These are phyloP conservation scores for Syzygium jambos DNA, from an alignment of 345 rosid species.

Conservation along the genomic window DNA sequence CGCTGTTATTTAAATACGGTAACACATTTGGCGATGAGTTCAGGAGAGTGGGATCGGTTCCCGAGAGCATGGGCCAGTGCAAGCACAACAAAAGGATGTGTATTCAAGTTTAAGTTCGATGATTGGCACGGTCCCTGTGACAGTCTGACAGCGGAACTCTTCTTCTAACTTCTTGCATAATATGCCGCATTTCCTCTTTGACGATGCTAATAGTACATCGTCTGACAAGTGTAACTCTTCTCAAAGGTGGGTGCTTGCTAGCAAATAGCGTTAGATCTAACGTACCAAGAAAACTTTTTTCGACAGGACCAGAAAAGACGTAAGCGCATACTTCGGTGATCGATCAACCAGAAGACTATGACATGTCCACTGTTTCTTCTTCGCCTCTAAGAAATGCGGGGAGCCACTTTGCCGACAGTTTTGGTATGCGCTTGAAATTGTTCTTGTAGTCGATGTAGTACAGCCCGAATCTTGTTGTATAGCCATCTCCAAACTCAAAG, in stretches of 20 bases:
- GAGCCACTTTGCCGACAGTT: conserved; percentile 4
- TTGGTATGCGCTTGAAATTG: neutral
- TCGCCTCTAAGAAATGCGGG: neutral
- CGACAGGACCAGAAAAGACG: neutral
- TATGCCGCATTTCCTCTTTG: neutral
- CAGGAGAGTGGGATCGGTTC: neutral
- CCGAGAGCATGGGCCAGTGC: neutral
- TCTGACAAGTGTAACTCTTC: neutral
- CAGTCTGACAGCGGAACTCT: neutral
- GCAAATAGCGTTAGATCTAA: neutral
- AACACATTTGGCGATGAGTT: neutral
- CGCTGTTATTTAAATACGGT: neutral
- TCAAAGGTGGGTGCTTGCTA: neutral
- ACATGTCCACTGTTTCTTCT: neutral
- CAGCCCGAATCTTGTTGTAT: neutral
- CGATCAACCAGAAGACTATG: neutral
- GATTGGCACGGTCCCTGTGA: neutral
- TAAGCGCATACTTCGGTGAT: neutral
- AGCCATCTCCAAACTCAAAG: conserved; percentile 3
- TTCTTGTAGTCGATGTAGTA: conserved; percentile 3
- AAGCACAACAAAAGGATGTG: neutral
- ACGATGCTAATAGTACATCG: neutral
- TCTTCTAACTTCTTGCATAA: neutral
- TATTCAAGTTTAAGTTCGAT: neutral
- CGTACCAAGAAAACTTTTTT: neutral